Conservation (phyloP, 1,139 yeast species). For the Suhomyces yuchorum region DNA sequence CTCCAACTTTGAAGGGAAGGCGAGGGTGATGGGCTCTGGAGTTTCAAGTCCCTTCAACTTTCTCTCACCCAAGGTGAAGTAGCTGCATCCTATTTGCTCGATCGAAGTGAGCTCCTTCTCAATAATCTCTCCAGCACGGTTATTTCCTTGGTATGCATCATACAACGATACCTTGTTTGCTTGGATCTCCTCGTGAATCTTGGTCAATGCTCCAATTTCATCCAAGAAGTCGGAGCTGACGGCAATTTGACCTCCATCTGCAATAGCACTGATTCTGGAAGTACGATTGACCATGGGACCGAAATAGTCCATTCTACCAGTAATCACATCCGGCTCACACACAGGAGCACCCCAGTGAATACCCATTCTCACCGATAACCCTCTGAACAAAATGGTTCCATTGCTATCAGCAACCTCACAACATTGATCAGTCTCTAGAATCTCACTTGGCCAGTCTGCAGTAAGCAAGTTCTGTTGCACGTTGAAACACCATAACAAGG, state of each 20-base stretch:
- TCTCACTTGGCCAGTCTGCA: constrained; percentile 97
- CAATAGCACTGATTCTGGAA: constrained; percentile 89
- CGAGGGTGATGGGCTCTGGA: constrained; percentile 81
- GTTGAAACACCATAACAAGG: constrained; percentile 90
- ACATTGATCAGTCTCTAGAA: constrained; percentile 82
- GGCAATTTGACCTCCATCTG: constrained; percentile 98
- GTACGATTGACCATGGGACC: constrained; percentile 99
- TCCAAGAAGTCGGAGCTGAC: constrained; percentile 78
- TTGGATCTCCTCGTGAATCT: constrained; percentile 51
- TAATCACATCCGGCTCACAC: constrained; percentile 90
- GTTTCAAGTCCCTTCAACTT: constrained; percentile 93
- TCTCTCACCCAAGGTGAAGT: constrained; percentile 77
- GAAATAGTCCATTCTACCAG: constrained; percentile 96
- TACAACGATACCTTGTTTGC: constrained; percentile 40
- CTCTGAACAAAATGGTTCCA: constrained; percentile 71
- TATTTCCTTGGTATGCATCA: constrained; percentile 66
- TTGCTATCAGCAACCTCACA: constrained; percentile 73
- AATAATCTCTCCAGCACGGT: constrained; percentile 60
- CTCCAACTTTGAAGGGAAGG: constrained; percentile 67
- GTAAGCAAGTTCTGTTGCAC: constrained; percentile 81
- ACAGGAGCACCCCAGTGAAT: constrained; percentile 98
- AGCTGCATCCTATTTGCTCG: constrained; percentile 69
- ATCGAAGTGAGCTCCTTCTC: constrained; percentile 69
- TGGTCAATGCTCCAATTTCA: constrained; percentile 64
- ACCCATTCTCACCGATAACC: constrained; percentile 96